These are phyloP conservation scores for Populus tomentosa DNA, from an alignment of 441 rosid species.

Conservation along the genomic window DNA sequence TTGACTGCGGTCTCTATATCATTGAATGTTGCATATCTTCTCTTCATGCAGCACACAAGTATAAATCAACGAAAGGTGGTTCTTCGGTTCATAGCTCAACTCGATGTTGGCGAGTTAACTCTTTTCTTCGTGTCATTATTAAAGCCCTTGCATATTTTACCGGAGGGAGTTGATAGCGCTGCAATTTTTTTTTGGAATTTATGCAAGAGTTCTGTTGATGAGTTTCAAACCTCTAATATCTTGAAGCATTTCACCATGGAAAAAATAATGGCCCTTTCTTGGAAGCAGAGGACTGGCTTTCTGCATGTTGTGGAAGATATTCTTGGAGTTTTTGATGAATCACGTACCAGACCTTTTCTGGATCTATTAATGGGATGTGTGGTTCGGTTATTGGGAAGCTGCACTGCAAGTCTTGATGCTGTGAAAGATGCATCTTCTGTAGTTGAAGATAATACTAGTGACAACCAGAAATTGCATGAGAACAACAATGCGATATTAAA, in stretches of 20 bases:
- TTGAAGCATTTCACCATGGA: slow-evolving; percentile 60
- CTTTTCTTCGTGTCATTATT: slow-evolving; percentile 75
- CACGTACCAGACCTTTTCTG: slow-evolving; percentile 68
- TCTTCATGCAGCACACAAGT: slow-evolving; percentile 59
- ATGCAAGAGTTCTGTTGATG: slow-evolving; percentile 33
- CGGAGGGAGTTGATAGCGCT: slow-evolving; percentile 41
- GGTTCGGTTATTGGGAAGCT: slow-evolving; percentile 66
- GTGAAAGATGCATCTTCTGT: slow-evolving; percentile 36
- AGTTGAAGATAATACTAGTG: slow-evolving; percentile 15
- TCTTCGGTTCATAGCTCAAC: slow-evolving; percentile 78
- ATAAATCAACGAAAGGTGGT: slow-evolving; percentile 76
- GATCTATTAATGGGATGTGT: slow-evolving; percentile 82
- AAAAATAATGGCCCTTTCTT: slow-evolving; percentile 50
- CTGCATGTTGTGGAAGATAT: slow-evolving; percentile 84
- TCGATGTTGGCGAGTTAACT: slow-evolving; percentile 68
- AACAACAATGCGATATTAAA: slow-evolving; percentile 27
- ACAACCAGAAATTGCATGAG: slow-evolving; percentile 25
- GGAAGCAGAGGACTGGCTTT: slow-evolving; percentile 80
- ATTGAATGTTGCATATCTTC: not conserved
- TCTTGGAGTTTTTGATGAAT: slow-evolving; percentile 78
- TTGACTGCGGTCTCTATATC: not conserved
- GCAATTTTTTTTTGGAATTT: slow-evolving; percentile 41
- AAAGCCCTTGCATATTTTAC: slow-evolving; percentile 61
- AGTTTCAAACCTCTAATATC: slow-evolving; percentile 42
- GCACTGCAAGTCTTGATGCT: slow-evolving; percentile 39